Evolutionary conservation across 768 basidiomycete genomes (phyloP).

Genomic region (Trametes coccinea): DNA sequence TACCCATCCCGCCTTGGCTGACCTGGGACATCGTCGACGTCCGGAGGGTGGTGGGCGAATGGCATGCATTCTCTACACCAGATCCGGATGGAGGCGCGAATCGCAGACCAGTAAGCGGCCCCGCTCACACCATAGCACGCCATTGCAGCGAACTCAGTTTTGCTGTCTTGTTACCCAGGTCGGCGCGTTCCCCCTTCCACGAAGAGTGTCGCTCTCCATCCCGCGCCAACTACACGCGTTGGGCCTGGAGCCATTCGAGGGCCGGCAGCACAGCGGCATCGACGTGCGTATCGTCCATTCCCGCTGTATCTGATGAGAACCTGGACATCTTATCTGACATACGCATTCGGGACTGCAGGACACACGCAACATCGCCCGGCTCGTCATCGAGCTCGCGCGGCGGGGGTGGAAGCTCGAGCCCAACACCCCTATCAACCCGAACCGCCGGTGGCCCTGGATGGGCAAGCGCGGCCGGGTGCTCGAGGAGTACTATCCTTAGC

Average conservation of each 20-base stretch:
- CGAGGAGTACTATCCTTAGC: conserved; percentile 39
- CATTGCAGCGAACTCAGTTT: background rate
- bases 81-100: conserved; percentile 1
- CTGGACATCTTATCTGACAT: conserved; percentile 8
- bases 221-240: conserved; percentile 74
- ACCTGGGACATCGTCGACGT: conserved; percentile 75
- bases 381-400: conserved; percentile 76
- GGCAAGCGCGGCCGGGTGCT: conserved; percentile 69
- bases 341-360: conserved; percentile 54
- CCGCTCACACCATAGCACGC: conserved; percentile 1
- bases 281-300: conserved; percentile 62
- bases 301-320: conserved; percentile 1
- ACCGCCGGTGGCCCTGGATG: conserved; percentile 85
- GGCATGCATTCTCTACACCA: conserved; percentile 29
- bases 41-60: conserved; percentile 56
- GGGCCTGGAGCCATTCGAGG: conserved; percentile 72
- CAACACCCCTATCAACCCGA: conserved; percentile 68
- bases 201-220: conserved; percentile 56
- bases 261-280: conserved; percentile 85
- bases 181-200: conserved; percentile 24
- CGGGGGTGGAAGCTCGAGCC: conserved; percentile 68
- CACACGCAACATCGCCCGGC: conserved; percentile 82
- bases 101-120: background rate
- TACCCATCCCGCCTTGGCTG: conserved; percentile 73
- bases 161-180: background rate